Evolutionary conservation across 129 eudicot genomes (phyloP).

Genomic region (Lactuca sativa): DNA sequence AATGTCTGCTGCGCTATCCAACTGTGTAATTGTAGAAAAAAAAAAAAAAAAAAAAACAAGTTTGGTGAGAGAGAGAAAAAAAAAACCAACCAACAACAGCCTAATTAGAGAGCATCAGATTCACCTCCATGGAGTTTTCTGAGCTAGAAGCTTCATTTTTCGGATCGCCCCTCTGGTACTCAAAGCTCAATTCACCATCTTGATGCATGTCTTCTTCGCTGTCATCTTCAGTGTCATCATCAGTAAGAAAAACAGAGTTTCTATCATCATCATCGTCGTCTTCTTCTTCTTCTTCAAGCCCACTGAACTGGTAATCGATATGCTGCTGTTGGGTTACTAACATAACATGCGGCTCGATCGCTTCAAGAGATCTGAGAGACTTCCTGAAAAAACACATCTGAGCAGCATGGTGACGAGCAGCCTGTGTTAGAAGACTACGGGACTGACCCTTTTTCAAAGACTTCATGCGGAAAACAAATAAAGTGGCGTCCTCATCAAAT

Average conservation of each 20-base stretch:
- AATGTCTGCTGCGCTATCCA: conserved; percentile 46
- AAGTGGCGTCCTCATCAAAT: conserved; percentile 68
- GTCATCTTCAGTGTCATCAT: conserved; percentile 39
- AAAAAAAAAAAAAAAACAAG: not conserved
- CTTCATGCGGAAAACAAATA: conserved; percentile 71
- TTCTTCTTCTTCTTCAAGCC: conserved; percentile 47
- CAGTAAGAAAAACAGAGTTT: conserved; percentile 35
- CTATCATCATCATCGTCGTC: conserved; percentile 35
- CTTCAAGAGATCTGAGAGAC: conserved; percentile 66
- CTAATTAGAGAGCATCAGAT: not conserved
- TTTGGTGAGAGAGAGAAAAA: not conserved
- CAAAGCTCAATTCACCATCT: conserved; percentile 69
- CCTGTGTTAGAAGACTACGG: conserved; percentile 88
- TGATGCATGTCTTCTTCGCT: conserved; percentile 30
- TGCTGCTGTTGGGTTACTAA: conserved; percentile 57
- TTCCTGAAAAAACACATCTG: conserved; percentile 78
- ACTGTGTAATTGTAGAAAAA: conserved; percentile 30
- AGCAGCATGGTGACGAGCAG: conserved; percentile 91
- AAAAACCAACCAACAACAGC: no score
- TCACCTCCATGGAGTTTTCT: conserved; percentile 66
- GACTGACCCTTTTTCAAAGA: conserved; percentile 85
- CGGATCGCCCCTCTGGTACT: conserved; percentile 41
- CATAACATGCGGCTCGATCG: conserved; percentile 70
- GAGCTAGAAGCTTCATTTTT: conserved; percentile 38
- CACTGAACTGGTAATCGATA: conserved; percentile 76